A percentile compares a stretch with the other conserved stretches of the same genome.
Evolutionary conservation across 1,284 basidiomycete species (phyloP).

Genomic region (Apiotrichum brassicae): DNA sequence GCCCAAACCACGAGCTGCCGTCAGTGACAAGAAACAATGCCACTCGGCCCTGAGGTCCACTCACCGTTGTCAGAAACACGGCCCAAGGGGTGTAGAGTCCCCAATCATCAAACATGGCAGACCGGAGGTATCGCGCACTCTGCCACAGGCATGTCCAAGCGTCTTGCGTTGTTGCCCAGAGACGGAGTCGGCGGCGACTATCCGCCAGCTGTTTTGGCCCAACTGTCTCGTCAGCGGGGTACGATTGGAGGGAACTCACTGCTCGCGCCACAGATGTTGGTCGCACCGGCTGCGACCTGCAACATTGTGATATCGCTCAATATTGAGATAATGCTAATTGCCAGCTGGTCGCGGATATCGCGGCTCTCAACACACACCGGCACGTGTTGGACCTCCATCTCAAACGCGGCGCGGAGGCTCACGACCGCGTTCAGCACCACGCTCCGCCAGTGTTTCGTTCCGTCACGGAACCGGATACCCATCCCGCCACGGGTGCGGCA

Average conservation of each 20-base stretch:
- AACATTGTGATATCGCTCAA: slow-evolving; percentile 41
- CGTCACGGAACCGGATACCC: slow-evolving; percentile 37
- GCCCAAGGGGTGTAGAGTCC: slow-evolving; percentile 39
- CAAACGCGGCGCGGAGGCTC: slow-evolving; percentile 31
- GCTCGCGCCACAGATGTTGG: slow-evolving; percentile 28
- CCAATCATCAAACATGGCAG: slow-evolving; percentile 31
- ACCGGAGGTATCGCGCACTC: slow-evolving; percentile 34
- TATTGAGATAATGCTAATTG: slow-evolving; percentile 36
- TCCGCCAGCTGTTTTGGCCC: slow-evolving; percentile 32
- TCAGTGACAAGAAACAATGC: background rate
- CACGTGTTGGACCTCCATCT: slow-evolving; percentile 19
- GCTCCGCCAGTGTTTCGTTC: slow-evolving; percentile 35
- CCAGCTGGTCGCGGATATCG: slow-evolving; percentile 36
- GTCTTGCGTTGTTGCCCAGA: slow-evolving; percentile 37
- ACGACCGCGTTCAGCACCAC: slow-evolving; percentile 36
- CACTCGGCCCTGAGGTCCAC: background rate
- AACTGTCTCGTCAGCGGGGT: slow-evolving; percentile 9
- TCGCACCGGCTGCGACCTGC: slow-evolving; percentile 35
- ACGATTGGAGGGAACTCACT: slow-evolving; percentile 13
- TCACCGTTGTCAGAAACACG: slow-evolving; percentile 32
- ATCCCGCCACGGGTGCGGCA: slow-evolving; percentile 37
- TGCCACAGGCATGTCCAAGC: slow-evolving; percentile 43
- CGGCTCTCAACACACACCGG: slow-evolving; percentile 23
- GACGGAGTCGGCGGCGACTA: slow-evolving; percentile 25
- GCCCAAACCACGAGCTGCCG: slow-evolving; percentile 29